Evolutionary conservation across 2,329 filamentous ascomycete species (phyloP), one percentile per base, ranked within the genome.

Genomic region (Ascochyta koolunga): DNA sequence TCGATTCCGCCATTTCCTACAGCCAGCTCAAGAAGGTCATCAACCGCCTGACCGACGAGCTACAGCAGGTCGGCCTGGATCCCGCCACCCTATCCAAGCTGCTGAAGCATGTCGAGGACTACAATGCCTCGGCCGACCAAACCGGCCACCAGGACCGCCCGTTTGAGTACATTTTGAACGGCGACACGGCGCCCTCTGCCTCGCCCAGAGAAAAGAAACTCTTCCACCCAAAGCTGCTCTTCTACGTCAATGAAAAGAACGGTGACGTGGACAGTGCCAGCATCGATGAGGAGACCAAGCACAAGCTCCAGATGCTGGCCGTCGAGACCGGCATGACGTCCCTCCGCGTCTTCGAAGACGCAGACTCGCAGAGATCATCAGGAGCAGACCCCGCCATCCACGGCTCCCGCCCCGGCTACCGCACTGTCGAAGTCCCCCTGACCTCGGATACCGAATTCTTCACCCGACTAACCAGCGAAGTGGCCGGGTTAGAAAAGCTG

Each of bases 21-120:
- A 84, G 88, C 38, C 85, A 91, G 73, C 83, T 96, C 51, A 96
- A 96, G 76, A 96, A 96, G 78, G 90, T 89, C 75, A 88, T 96
- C 70, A 93, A 93, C 70, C 88, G 87, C 69, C 87, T 96, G 43
- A 85, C 88, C 60, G 77, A 79, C 45, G 90, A 96, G 77, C 81
- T 96, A 46, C 77, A 81, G 35, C 81, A 82, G 29, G 77, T 93
- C 13, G 91, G 91, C 7, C 83, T 96, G 25, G 88, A 90, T 60
- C 83, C 84, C 4, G 82, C 87, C 9, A 91, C 88, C 1, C 77
- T 96, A 50, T 82, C 85, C 40, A 82, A 84, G 52, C 80, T 95
- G 24, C 79, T 89, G 49, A 80, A 66, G 73, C 78, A 72, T 35
- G 72, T 74, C 38, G 73, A 75, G 54, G 68, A 73, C 41, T 70